Evolutionary conservation across 2,329 filamentous ascomycete species (phyloP).

Genomic region (Sarocladium strictum): DNA sequence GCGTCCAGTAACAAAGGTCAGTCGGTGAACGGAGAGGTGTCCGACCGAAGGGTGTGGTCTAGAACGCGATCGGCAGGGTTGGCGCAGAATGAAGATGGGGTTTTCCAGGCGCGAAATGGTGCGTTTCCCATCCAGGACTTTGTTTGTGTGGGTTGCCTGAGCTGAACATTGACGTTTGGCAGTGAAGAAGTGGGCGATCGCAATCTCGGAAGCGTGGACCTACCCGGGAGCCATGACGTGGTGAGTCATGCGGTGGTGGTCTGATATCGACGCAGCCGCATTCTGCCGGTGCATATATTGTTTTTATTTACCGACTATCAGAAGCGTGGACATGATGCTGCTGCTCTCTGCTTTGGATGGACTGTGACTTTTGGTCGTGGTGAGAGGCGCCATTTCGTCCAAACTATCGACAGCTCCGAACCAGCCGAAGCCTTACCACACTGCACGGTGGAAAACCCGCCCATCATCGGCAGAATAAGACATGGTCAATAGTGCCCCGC

Average conservation of each 20-base stretch:
- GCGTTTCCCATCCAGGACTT: too few species aligned
- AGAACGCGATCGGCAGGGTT: conserved; percentile 5
- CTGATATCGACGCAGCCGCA: neutral
- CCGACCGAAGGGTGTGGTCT: conserved; percentile 2
- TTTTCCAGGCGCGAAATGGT: too few species aligned
- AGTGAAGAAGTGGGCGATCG: neutral
- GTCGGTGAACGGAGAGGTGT: neutral
- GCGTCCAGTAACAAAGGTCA: too few species aligned
- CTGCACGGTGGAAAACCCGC: too few species aligned
- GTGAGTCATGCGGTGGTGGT: neutral
- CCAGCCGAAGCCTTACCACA: too few species aligned
- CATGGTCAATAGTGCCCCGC: neutral
- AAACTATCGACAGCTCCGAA: too few species aligned
- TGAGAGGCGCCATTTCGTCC: too few species aligned
- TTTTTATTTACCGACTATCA: too few species aligned
- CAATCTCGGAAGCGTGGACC: neutral
- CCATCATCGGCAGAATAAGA: neutral
- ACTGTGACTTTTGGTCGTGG: too few species aligned
- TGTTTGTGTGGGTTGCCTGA: neutral
- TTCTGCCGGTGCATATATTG: too few species aligned
- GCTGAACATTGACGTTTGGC: neutral
- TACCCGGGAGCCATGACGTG: neutral
- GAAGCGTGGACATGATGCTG: too few species aligned
- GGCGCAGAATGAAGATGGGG: neutral
- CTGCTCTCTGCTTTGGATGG: neutral